Base-by-base conservation (phyloP, 805 yeast genomes). In the Candida xyloterini region DNA sequence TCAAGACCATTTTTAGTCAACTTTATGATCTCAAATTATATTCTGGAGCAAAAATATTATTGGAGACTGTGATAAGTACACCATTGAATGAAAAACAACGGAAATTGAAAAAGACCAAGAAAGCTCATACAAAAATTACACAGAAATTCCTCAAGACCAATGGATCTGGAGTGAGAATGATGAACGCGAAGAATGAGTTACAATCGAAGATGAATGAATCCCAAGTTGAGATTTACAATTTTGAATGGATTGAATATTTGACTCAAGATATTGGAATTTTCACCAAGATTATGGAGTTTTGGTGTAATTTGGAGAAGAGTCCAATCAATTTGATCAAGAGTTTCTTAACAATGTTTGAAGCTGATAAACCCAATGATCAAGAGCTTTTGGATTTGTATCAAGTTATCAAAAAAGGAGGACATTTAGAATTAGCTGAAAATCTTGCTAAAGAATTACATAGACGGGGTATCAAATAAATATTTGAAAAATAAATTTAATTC, bases 1-100 rank as follows among this genome's bases (percentile, higher is more conserved):
- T 44, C 38, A 40, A 33, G 25, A 15, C 34, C 7, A 29, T 52
- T 2, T 55, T 47, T 27, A 27, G 38, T 6, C 57, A 55, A 28
- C 35, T 52, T 9, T 47, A 47, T 40, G 40, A 38, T 11, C 38
- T 44, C 15, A 30, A 32, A 24, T 27, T 52, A 8, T 15, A 35
- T 7, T 13, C 40, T 2, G 33, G 43, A 7, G 52, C 46, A 14
- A 29, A 40, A 13, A 15, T 37, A 28, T 15, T 48, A 15, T 31
- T 46, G 37, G 44, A 47, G 27, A 29, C 44, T n/a, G 22, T 50
- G 14, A 21, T 41, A 9, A 32, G 43, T 2, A 22, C 40, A 3
- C 38, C 42, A 3, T 15, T 32, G 30, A 35, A 10, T 16, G 29
- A 16, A 16, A 27, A 25, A 14, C 30, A 15, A 14, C 35, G 25